Evolutionary conservation across 306 rosid species (phyloP), one percentile per base, ranked within the genome.

Genomic region (Lathyrus oleraceus): DNA sequence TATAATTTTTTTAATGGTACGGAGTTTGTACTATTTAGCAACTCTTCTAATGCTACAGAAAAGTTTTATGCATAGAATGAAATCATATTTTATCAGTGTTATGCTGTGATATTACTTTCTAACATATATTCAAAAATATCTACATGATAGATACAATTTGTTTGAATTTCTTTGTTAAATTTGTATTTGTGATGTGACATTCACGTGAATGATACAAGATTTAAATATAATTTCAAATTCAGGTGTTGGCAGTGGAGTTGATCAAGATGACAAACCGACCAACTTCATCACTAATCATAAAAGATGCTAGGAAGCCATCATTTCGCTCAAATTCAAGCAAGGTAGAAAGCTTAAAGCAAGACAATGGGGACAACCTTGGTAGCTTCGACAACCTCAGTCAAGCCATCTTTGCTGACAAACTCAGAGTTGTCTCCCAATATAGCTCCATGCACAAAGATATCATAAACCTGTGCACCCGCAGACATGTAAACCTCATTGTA

Each of bases 391-490:
- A 78, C 32, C 75, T 82, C 6, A 78, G 17, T 47, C 81, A 82
- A 23, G 83, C 83, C 15, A 82, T 82, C 39, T 82, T 78, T 12
- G 64, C 72, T 1, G 86, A 78, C 6, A 78, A 74, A 38, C 42
- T 82, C 44, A 70, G 81, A 14, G 36, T 82, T 9, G 32, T 78
- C 15, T 82, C 86, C 2, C 19, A 19, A 6, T 82, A 74, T 45
- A 52, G 20, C 47, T 23, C 83, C 30, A 82, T 82, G 86, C 86
- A 82, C 61, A 27, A 60, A 13, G 86, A 82, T 69, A 70, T 82
- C 64, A 4, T 74, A 3, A 64, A 38, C 73, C 27, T 82, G 0
- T 79, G 75, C 17, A 13, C 38, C 1, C 72, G 51, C 0, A 70
- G 72, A 70, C 74, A 76, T 0, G 81, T 70, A 0, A 59, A 70